Conservation (phyloP, 75 land plant genomes). For the Pinus taeda region DNA sequence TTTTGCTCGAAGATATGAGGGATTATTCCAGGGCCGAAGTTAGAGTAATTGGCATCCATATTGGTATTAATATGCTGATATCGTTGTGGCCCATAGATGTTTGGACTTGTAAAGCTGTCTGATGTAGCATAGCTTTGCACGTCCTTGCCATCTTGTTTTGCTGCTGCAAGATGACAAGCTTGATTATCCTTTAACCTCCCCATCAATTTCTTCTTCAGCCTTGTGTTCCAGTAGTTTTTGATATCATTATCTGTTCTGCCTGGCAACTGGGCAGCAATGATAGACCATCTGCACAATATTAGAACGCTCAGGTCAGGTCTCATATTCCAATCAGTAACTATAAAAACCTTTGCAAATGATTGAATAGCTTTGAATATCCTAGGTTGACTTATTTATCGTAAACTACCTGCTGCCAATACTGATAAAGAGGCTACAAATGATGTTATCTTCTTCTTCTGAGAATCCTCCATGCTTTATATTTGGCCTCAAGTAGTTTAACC, state of each 20-base stretch:
- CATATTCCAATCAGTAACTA: neutral
- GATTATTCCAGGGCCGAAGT: neutral
- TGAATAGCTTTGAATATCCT: neutral
- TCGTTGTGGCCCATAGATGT: neutral
- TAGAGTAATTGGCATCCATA: neutral
- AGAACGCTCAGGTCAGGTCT: neutral
- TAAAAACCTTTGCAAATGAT: too few species aligned
- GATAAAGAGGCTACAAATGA: constrained; percentile 49
- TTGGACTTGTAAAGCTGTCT: neutral
- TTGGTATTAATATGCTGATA: neutral
- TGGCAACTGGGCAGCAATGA: constrained; percentile 44
- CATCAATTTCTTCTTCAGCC: constrained; percentile 36
- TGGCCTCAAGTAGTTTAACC: constrained; percentile 78
- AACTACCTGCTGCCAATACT: constrained; percentile 53
- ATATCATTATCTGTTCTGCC: constrained; percentile 43
- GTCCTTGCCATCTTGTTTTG: neutral
- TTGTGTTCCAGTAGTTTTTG: constrained; percentile 47
- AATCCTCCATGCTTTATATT: constrained; percentile 75
- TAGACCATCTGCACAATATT: constrained; percentile 28
- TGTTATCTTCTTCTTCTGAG: constrained; percentile 65
- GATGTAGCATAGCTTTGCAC: neutral
- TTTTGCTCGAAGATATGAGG: constrained; percentile 1
- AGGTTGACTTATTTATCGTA: too few species aligned
- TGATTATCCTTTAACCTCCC: constrained; percentile 25
- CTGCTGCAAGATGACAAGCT: neutral